Base-by-base conservation (phyloP, 2,329 filamentous ascomycete genomes). In the Lasiodiplodia sp. region DNA sequence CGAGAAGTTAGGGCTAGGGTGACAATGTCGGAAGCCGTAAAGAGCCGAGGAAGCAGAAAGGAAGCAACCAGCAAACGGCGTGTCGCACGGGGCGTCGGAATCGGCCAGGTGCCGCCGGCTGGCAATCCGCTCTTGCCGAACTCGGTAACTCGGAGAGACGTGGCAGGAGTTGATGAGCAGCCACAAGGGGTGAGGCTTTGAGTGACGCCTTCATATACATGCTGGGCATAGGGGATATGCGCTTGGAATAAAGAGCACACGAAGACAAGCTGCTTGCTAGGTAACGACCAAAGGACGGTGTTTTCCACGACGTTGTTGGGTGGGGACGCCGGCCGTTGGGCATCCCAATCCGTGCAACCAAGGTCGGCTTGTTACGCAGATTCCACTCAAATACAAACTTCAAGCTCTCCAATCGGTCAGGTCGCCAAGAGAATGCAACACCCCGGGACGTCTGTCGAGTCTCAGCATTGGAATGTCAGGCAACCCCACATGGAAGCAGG, bases 61-160 rank as follows among this genome's bases (percentile, higher is more conserved):
- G 60, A 37, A 64, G 28, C 18, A 23, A 18, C 40, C 40, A 52
- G 28, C 44, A n/a, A 53, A 38, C 28, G 11, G n/a, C 2, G 18
- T 60, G 44, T 51, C 10, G 25, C 40, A 51, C 58, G 25, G 16
- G 12, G 18, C 28, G 10, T 51, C 44, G 11, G 57, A 49, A 52
- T n/a, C 28, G 44, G 44, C n/a, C 12, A 47, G 11, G 31, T 37
- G 23, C 40, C 44, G 28, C n/a, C 47, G 28, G 44, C 47, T 37
- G 31, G n/a, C 60, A 23, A 8, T 52, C 44, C 40, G 47, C 34
- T 38, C 44, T n/a, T 64, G 44, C 60, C 60, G 47, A 18, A 64
- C 44, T 21, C 47, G 44, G 60, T 16, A 52, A 38, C 10, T 38
- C n/a, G 60, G 23, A 49, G 31, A 47, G n/a, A 64, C 47, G 60